Percentiles rank a stretch among this genome's conserved stretches.
phyloP scores from a whole-genome alignment of 805 yeast species.

The Candida pseudofarinosa region DNA sequence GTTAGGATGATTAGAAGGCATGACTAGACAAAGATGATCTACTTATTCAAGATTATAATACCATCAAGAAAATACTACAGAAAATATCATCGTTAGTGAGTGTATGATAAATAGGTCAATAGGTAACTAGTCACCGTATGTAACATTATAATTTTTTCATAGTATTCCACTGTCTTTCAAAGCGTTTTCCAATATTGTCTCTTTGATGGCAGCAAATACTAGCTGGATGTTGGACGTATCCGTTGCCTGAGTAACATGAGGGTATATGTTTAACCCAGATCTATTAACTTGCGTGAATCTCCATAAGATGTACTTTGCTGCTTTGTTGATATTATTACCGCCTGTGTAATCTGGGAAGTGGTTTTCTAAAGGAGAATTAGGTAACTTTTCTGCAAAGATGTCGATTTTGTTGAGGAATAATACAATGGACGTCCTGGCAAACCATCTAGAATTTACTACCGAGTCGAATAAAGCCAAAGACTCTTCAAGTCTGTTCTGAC shows the following conservation, averaged over 20 bases:
- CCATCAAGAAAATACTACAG: no score
- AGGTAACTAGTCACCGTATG: background rate
- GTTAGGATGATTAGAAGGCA: no score
- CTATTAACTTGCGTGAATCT: conserved; percentile 81
- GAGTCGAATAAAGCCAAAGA: conserved; percentile 83
- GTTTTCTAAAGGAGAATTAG: conserved; percentile 72
- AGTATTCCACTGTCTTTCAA: conserved; percentile 73
- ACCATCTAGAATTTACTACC: conserved; percentile 91
- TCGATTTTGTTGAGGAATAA: conserved; percentile 87
- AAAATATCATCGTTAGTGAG: background rate
- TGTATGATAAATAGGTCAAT: no score
- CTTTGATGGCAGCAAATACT: conserved; percentile 81
- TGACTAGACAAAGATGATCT: no score
- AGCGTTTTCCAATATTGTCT: conserved; percentile 72
- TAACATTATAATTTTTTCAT: conserved; percentile 15
- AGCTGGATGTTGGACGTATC: conserved; percentile 85
- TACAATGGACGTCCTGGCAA: conserved; percentile 79
- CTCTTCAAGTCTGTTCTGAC: conserved; percentile 77
- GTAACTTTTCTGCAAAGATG: conserved; percentile 80
- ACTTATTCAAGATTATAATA: no score
- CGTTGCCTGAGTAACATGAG: conserved; percentile 92
- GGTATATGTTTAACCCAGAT: conserved; percentile 75
- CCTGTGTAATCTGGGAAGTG: conserved; percentile 90
- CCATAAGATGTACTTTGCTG: conserved; percentile 89
- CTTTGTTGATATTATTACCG: conserved; percentile 83